Evolutionary conservation across 306 rosid species (phyloP), one percentile per base, ranked within the genome.

Genomic region (Ochetophila trinervis): DNA sequence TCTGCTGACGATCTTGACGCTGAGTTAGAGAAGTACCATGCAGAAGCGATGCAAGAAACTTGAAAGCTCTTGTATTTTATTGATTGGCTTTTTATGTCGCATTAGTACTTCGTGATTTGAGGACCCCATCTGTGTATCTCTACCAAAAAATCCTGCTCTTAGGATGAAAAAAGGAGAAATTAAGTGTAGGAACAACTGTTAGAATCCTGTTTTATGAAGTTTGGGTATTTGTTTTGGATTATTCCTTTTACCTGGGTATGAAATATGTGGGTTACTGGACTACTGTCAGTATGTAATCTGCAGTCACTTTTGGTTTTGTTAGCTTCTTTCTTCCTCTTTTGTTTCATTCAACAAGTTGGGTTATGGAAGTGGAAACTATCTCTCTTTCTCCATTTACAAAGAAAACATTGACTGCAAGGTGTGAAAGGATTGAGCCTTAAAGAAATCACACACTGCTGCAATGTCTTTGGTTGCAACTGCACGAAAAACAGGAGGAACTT

Each of bases 1-100:
- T 94, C 96, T 40, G 96, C 97, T 14, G 97, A 88, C 56, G 99
- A 88, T 66, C 91, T 94, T 72, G 97, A 94, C 83, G 95, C 96
- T 62, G 99, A 94, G 44, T 75, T 94, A 86, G 95, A 90, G 83
- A 94, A 90, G 82, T 94, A 94, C 76, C 97, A 90, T 76, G 74
- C 92, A 47, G 91, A 86, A 78, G 83, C 95, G 57, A 88, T 90
- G 97, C 84, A 90, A 70, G 66, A 71, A 57, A 83, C 82, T 70
- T 86, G 69, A 81, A 83, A 78, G 56, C 66, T 67, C 14, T 57
- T 53, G 20, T 73, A 65, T 75, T 85, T 69, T 62, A 69, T 68
- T 78, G 75, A 75, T 56, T 64, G 59, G 82, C 82, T 74, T 19
- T 27, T 82, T 71, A 79, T 81, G 83, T n/a, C 69, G 70, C 45